Percentiles rank a stretch among this genome's conserved stretches.
Conservation (phyloP, 768 basidiomycete genomes). For the Podaxis mareebaensis region DNA sequence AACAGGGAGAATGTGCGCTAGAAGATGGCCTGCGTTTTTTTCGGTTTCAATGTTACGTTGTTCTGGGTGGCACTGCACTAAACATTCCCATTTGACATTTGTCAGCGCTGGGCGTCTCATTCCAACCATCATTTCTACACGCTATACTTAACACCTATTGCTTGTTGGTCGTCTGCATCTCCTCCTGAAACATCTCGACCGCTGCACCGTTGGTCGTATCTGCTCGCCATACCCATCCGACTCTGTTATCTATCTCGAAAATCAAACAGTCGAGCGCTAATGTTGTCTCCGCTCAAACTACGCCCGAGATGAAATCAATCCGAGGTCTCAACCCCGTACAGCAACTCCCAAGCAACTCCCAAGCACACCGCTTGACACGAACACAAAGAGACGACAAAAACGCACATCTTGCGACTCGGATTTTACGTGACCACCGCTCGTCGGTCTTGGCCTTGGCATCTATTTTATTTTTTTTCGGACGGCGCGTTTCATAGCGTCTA, state of each 20-base stretch:
- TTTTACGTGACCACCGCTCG: neutral
- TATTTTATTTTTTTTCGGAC: neutral
- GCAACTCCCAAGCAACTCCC: neutral
- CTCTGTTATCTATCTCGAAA: neutral
- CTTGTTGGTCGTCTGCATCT: too few relatives aligned
- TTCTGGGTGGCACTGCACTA: neutral
- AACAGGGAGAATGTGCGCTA: neutral
- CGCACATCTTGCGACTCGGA: neutral
- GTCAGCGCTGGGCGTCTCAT: neutral
- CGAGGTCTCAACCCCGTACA: neutral
- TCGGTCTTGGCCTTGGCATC: neutral
- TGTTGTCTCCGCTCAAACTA: neutral
- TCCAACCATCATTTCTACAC: neutral
- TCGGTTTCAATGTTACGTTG: neutral
- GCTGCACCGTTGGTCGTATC: neutral
- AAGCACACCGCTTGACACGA: neutral
- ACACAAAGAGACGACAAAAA: neutral
- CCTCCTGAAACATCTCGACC: neutral
- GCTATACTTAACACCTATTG: too few relatives aligned
- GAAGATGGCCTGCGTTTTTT: neutral
- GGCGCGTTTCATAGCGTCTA: neutral
- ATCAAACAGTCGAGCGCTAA: neutral
- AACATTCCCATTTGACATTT: neutral
- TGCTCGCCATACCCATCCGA: neutral
- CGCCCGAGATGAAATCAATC: neutral